phyloP scores from a whole-genome alignment of 768 basidiomycete genomes.

The Suillus hirtellus region DNA sequence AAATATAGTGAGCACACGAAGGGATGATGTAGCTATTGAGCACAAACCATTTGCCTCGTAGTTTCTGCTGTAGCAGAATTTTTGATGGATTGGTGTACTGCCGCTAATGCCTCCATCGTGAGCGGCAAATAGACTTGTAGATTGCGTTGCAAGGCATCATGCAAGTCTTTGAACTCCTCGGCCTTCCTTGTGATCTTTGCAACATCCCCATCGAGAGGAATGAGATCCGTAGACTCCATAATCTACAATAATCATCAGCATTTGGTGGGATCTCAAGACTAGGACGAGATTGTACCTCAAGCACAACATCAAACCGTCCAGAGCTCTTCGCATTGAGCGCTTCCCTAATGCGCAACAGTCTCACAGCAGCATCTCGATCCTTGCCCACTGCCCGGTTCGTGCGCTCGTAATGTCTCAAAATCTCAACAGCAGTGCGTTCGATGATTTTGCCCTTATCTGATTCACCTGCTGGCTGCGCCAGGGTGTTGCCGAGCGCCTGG shows the following conservation, averaged over 20 bases:
- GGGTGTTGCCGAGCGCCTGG: conserved; percentile 80
- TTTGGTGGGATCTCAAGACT: conserved; percentile 3
- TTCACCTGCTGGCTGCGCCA: conserved; percentile 58
- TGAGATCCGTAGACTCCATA: conserved; percentile 83
- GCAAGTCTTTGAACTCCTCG: conserved; percentile 85
- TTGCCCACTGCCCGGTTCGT: conserved; percentile 71
- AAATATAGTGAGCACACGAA: conserved; percentile 20
- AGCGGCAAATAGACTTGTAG: conserved; percentile 84
- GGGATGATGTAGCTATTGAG: conserved; percentile 13
- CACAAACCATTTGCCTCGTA: conserved; percentile 71
- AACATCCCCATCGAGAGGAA: conserved; percentile 86
- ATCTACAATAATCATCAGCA: conserved; percentile 45
- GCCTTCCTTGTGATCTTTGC: conserved; percentile 82
- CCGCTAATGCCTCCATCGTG: conserved; percentile 90
- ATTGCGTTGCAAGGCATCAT: conserved; percentile 87
- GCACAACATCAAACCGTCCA: conserved; percentile 70
- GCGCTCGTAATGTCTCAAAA: conserved; percentile 78
- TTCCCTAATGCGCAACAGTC: conserved; percentile 77
- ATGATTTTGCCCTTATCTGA: conserved; percentile 63
- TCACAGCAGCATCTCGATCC: conserved; percentile 72
- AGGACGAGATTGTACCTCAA: conserved; percentile 63
- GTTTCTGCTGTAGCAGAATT: conserved; percentile 69
- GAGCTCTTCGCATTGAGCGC: conserved; percentile 75
- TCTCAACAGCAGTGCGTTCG: conserved; percentile 75
- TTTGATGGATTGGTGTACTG: conserved; percentile 78